Evolutionary conservation across 2,329 filamentous ascomycete genomes (phyloP), one percentile per base, ranked within the genome.

Genomic region (Talaromyces sp.): DNA sequence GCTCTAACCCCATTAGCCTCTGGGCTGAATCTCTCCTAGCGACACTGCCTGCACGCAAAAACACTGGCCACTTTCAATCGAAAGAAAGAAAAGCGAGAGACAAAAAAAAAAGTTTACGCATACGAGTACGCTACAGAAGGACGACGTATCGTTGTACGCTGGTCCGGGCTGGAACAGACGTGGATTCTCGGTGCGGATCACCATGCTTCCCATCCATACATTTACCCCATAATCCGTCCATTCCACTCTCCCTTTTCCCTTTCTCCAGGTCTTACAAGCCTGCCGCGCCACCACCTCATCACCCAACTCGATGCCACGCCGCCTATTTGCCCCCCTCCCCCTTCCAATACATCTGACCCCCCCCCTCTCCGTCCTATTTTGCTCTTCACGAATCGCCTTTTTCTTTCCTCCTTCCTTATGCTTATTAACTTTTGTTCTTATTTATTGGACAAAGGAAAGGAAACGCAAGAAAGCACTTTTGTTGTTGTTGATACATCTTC

Each of bases 321-420:
- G 65, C 67, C 65, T 27, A 56, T 59, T 62, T 58, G 41, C 39
- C 61, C 69, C 68, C 70, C 68, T 49, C 64, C 50, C 66, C 61
- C 65, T 62, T 43, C 57, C 65, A 63, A 61, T 43, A 19, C 64
- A 39, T 61, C 56, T 45, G 56, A 43, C 54, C 64, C 67, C 22
- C 22, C 22, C 63, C 47, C 63, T 63, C 59, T 64, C 66, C 64
- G 50, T 67, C 31, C 66, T 62, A 27, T 45, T 50, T 60, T 62
- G 57, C 33, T 50, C 54, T 60, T 66, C 50, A n/a, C 52, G n/a
- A 39, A 31, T 45, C 27, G 56, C 27, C 33, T 45, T 66, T 52
- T 56, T 57, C 37, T 60, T 64, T 63, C 64, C 58, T 58, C 62
- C 64, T 66, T 62, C 27, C 10, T 49, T 13, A 10, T 43, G 22